Evolutionary conservation across 164 flowering plant species (phyloP).

Genomic region (Buxus sempervirens): DNA sequence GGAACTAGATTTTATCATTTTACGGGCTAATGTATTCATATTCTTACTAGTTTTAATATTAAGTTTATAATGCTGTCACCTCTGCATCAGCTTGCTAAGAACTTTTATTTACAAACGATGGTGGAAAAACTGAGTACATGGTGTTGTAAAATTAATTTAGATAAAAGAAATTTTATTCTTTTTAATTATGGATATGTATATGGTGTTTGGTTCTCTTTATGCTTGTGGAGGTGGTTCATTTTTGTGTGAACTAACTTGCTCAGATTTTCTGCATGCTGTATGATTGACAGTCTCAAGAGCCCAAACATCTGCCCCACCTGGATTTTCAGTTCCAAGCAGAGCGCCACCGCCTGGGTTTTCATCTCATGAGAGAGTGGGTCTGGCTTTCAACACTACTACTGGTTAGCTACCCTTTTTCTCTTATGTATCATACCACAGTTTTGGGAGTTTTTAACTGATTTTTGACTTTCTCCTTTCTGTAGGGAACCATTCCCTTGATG

Average conservation of each 20-base stretch:
- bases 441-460: background rate
- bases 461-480: background rate
- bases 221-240: background rate
- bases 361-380: constrained; percentile 64
- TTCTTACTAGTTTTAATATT: no score
- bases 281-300: constrained; percentile 53
- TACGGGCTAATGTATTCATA: no score
- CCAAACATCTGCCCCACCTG: constrained; percentile 82
- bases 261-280: background rate
- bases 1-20: no score
- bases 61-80: no score
- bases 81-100: no score
- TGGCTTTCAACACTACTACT: constrained; percentile 30
- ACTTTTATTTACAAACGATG: no score
- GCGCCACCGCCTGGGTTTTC: constrained; percentile 90
- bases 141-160: no score
- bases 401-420: constrained; percentile 18
- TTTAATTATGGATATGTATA: no score
- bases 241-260: background rate
- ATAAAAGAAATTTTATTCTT: no score
- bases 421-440: background rate
- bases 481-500: constrained; percentile 36
- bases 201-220: background rate
- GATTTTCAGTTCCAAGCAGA: constrained; percentile 69
- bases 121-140: no score